phyloP scores from a whole-genome alignment of 225 moss, liverwort and hornwort genomes.

The Bryoerythrophyllum caledonicum region DNA sequence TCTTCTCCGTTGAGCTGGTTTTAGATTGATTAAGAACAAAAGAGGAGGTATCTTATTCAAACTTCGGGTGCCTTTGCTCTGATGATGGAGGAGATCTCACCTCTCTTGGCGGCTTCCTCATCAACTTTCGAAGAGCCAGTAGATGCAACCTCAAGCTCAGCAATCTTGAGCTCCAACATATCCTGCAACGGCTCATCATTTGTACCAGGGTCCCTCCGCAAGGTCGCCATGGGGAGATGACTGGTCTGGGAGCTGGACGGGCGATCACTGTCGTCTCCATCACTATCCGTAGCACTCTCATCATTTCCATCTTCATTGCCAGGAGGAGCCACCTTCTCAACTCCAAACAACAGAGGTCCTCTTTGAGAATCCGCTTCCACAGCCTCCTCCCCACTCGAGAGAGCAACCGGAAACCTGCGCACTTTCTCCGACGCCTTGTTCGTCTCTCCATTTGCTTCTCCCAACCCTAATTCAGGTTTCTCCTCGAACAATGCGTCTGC shows the following conservation, averaged over 20 bases:
- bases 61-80: too few relatives aligned
- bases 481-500: conserved; percentile 34
- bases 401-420: conserved; percentile 80
- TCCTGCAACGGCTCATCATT: conserved; percentile 87
- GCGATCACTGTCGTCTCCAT: conserved; percentile 76
- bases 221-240: conserved; percentile 48
- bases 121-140: conserved; percentile 66
- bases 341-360: conserved; percentile 51
- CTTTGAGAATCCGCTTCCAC: conserved; percentile 34
- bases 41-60: too few relatives aligned
- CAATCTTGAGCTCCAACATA: conserved; percentile 87
- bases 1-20: too few relatives aligned
- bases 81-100: conserved; percentile 35
- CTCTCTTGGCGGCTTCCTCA: conserved; percentile 78
- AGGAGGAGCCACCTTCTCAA: conserved; percentile 23
- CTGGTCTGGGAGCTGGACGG: conserved; percentile 73
- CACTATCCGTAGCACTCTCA: conserved; percentile 83
- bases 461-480: conserved; percentile 35
- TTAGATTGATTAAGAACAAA: too few relatives aligned
- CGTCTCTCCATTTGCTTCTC: background rate
- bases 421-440: conserved; percentile 63
- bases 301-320: conserved; percentile 46
- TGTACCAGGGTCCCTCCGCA: conserved; percentile 48
- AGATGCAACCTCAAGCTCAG: conserved; percentile 77
- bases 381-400: conserved; percentile 61